These are phyloP conservation scores for Ogataea paraovalis DNA, from an alignment of 805 yeast species.

Conservation along the genomic window DNA sequence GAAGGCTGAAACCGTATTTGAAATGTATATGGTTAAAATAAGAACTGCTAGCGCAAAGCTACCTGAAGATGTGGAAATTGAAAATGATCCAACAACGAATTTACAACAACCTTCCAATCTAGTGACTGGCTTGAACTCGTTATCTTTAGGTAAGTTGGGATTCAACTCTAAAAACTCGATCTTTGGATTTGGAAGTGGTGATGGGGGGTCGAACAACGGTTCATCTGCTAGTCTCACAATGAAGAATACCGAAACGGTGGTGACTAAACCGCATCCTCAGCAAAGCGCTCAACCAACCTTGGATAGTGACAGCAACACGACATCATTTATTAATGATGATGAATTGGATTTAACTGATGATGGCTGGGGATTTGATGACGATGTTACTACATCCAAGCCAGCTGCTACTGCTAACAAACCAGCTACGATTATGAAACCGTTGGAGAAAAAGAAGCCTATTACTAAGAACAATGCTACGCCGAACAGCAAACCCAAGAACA, in stretches of 20 bases:
- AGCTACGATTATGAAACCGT: constrained; percentile 1
- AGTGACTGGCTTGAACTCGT: constrained; percentile 12
- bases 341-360: constrained; percentile 23
- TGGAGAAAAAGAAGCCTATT: background rate
- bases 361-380: constrained; percentile 31
- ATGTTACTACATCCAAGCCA: background rate
- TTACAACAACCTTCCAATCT: constrained; percentile 10
- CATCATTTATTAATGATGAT: constrained; percentile 13
- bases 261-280: constrained; percentile 1
- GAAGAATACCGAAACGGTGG: constrained; percentile 11
- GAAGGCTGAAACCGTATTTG: constrained; percentile 68
- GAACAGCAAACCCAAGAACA: constrained; percentile 4
- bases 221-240: constrained; percentile 17
- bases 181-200: constrained; percentile 16
- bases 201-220: constrained; percentile 5
- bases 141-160: constrained; percentile 24
- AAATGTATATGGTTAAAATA: constrained; percentile 53
- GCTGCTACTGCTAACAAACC: background rate
- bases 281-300: no score
- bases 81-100: constrained; percentile 21
- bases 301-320: background rate
- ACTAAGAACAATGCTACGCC: background rate
- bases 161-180: constrained; percentile 14
- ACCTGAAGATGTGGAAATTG: constrained; percentile 24
- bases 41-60: constrained; percentile 40